Evolutionary conservation across 306 rosid species (phyloP).

Genomic region (Cicer bijugum): DNA sequence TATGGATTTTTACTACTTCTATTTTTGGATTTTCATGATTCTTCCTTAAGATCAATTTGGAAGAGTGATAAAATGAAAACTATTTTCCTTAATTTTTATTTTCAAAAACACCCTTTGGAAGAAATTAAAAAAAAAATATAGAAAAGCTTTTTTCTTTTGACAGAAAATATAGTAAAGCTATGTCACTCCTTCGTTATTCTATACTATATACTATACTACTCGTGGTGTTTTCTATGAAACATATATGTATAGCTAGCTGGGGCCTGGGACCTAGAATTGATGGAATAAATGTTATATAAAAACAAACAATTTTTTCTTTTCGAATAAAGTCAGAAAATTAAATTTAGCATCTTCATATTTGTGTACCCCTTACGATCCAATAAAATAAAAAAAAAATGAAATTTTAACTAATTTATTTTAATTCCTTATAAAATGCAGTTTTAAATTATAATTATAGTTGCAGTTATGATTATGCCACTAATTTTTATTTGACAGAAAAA

Average conservation of each 20-base stretch:
- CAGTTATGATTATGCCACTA: too few species aligned
- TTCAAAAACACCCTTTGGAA: neutral
- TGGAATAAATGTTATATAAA: neutral
- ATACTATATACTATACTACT: constrained; percentile 28
- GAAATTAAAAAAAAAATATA: neutral
- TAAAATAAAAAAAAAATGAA: neutral
- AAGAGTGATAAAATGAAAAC: constrained; percentile 1
- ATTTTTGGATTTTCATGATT: neutral
- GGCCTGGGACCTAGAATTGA: constrained; percentile 10
- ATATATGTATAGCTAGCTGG: neutral
- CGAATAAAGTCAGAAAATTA: constrained; percentile 23
- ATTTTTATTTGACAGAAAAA: too few species aligned
- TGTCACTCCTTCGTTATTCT: neutral
- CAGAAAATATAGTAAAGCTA: constrained; percentile 7
- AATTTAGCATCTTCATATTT: constrained; percentile 17
- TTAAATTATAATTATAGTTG: too few species aligned
- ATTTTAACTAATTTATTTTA: neutral
- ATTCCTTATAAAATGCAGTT: too few species aligned
- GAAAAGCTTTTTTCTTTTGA: neutral
- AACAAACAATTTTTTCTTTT: neutral
- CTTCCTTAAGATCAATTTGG: constrained; percentile 1
- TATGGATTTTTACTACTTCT: neutral
- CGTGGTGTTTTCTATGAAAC: constrained; percentile 24
- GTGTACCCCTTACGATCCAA: neutral
- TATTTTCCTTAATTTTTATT: neutral